Percentiles rank a stretch among this genome's conserved stretches.
These are phyloP conservation scores for Glomus cerebriforme DNA, from an alignment of 192 early-diverging fungal genomes.

Conservation along the genomic window DNA sequence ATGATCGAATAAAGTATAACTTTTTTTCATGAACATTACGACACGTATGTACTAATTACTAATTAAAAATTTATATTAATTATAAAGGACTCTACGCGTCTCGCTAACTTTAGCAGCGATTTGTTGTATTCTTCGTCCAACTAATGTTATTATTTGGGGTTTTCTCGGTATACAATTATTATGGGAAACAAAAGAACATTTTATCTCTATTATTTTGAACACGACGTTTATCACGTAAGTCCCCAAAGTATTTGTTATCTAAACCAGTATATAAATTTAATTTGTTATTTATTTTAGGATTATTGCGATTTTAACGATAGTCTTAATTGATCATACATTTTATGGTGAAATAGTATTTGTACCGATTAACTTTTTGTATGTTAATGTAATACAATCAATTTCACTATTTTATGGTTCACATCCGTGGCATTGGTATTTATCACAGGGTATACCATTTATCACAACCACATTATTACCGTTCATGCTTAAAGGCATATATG, in stretches of 20 bases:
- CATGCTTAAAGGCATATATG: conserved; percentile 54
- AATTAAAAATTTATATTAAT: not conserved
- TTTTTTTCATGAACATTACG: not conserved
- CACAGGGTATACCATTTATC: conserved; percentile 78
- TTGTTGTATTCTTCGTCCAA: conserved; percentile 86
- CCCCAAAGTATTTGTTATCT: not conserved
- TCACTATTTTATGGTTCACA: conserved; percentile 92
- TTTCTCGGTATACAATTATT: conserved; percentile 69
- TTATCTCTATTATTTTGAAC: conserved; percentile 36
- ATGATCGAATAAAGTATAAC: conserved; percentile 2
- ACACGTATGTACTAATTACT: not conserved
- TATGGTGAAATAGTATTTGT: conserved; percentile 73
- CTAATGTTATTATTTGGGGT: conserved; percentile 85
- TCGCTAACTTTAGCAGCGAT: conserved; percentile 74
- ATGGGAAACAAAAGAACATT: conserved; percentile 14
- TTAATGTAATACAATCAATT: conserved; percentile 82
- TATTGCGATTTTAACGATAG: conserved; percentile 50
- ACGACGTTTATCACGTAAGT: conserved; percentile 50
- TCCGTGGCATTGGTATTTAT: conserved; percentile 89
- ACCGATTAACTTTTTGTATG: conserved; percentile 75
- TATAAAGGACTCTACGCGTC: conserved; percentile 30
- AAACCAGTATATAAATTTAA: not conserved
- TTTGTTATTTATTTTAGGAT: conserved; percentile 34
- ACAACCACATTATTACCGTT: conserved; percentile 76
- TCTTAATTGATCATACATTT: conserved; percentile 62